These are phyloP conservation scores for Auxenochlorella pyrenoidosa DNA, from an alignment of 139 green algal species.

Conservation along the genomic window DNA sequence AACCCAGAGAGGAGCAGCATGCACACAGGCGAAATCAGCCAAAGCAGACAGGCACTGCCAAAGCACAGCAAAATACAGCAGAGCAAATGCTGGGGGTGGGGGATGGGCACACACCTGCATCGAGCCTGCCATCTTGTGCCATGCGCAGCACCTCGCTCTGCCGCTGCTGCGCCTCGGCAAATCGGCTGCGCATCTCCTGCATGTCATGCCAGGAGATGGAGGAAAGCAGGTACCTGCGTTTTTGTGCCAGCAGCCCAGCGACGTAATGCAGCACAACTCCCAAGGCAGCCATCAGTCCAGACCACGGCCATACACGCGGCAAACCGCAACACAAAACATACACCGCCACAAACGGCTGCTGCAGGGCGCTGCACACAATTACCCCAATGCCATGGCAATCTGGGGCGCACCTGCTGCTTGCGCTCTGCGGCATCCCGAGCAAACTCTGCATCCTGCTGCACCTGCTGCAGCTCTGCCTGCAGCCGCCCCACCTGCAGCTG, in stretches of 20 bases:
- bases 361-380: too few species aligned
- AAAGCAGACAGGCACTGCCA: too few species aligned
- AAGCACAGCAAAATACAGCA: too few species aligned
- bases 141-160: conserved; percentile 39
- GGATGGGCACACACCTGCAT: not conserved
- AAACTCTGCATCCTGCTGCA: conserved; percentile 13
- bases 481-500: conserved; percentile 18
- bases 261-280: too few species aligned
- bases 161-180: conserved; percentile 38
- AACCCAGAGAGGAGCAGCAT: too few species aligned
- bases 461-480: conserved; percentile 23
- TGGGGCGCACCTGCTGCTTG: conserved; percentile 6
- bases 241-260: not conserved
- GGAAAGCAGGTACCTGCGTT: not conserved
- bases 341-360: too few species aligned
- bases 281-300: too few species aligned
- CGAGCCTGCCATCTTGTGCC: conserved; percentile 31
- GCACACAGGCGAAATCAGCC: too few species aligned
- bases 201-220: not conserved
- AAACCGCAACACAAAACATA: too few species aligned
- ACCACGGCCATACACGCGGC: too few species aligned
- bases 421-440: conserved; percentile 24
- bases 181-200: conserved; percentile 25
- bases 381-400: too few species aligned
- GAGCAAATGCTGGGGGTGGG: too few species aligned